These are phyloP conservation scores for Wickerhamomyces alni DNA, from an alignment of 805 yeast species.

Conservation along the genomic window DNA sequence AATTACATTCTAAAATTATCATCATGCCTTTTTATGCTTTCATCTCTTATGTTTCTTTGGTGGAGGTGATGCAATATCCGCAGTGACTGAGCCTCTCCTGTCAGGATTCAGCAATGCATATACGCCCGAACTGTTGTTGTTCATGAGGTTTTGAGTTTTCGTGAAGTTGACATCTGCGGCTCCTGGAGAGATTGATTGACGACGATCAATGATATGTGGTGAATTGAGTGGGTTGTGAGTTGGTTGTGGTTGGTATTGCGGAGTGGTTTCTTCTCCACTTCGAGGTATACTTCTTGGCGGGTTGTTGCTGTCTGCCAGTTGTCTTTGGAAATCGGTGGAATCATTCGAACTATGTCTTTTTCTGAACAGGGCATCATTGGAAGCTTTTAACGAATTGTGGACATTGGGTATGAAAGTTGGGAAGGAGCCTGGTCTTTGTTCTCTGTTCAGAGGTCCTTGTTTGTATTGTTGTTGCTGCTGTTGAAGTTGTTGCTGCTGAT, in stretches of 20 bases:
- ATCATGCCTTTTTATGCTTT: neutral
- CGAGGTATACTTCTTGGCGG: slow-evolving; percentile 21
- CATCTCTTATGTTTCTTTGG: slow-evolving; percentile 1
- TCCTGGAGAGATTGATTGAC: slow-evolving; percentile 2
- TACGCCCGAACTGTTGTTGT: slow-evolving; percentile 15
- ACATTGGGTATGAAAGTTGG: slow-evolving; percentile 16
- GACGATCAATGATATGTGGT: neutral
- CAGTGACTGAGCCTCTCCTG: slow-evolving; percentile 10
- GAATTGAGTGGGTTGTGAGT: neutral
- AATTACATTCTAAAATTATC: neutral
- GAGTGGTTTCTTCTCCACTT: neutral
- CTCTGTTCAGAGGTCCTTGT: slow-evolving; percentile 6
- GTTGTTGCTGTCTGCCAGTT: slow-evolving; percentile 5
- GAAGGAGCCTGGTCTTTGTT: slow-evolving; percentile 20
- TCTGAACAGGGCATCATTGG: slow-evolving; percentile 9
- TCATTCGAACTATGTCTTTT: slow-evolving; percentile 22
- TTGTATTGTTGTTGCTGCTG: slow-evolving; percentile 5
- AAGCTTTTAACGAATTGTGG: slow-evolving; percentile 9
- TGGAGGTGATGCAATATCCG: slow-evolving; percentile 1
- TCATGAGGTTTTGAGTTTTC: neutral
- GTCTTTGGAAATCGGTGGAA: slow-evolving; percentile 7
- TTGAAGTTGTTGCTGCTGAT: slow-evolving; percentile 3
- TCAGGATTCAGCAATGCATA: slow-evolving; percentile 22
- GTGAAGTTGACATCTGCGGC: neutral
- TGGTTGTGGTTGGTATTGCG: slow-evolving; percentile 2